Conservation (phyloP, 768 basidiomycete genomes). For the Plicaturopsis crispa region DNA sequence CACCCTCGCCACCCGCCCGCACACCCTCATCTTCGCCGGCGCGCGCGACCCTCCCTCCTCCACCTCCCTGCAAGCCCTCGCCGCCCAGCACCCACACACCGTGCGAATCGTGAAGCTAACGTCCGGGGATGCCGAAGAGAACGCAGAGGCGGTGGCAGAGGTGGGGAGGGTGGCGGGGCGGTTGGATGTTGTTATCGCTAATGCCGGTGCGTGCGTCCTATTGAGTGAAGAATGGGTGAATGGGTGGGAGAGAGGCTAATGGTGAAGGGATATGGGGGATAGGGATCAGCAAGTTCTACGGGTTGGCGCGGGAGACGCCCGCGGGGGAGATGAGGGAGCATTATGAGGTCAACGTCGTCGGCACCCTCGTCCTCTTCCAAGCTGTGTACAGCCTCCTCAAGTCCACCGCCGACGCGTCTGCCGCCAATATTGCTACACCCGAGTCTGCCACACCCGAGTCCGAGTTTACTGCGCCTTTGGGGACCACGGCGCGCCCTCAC, state of each 20-base stretch:
- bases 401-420: slow-evolving; percentile 3
- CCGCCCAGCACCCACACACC: slow-evolving; percentile 1
- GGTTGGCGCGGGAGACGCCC: neutral
- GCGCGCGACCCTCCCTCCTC: slow-evolving; percentile 2
- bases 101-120: neutral
- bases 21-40: slow-evolving; percentile 3
- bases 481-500: too few relatives aligned
- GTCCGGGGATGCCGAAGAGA: neutral
- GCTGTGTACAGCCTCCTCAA: neutral
- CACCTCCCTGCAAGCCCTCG: slow-evolving; percentile 1
- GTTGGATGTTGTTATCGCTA: slow-evolving; percentile 1
- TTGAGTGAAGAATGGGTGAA: neutral
- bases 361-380: slow-evolving; percentile 1
- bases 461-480: too few relatives aligned
- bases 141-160: slow-evolving; percentile 1
- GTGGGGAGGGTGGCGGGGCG: neutral
- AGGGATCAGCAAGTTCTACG: neutral
- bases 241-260: too few relatives aligned
- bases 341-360: slow-evolving; percentile 1
- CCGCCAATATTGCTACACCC: too few relatives aligned
- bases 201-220: neutral
- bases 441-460: too few relatives aligned
- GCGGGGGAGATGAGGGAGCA: neutral
- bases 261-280: too few relatives aligned
- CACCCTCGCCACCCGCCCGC: neutral